A percentile compares a stretch with the other conserved stretches of the same genome.
Evolutionary conservation across 345 rosid species (phyloP).

Genomic region (Aurinia saxatilis): DNA sequence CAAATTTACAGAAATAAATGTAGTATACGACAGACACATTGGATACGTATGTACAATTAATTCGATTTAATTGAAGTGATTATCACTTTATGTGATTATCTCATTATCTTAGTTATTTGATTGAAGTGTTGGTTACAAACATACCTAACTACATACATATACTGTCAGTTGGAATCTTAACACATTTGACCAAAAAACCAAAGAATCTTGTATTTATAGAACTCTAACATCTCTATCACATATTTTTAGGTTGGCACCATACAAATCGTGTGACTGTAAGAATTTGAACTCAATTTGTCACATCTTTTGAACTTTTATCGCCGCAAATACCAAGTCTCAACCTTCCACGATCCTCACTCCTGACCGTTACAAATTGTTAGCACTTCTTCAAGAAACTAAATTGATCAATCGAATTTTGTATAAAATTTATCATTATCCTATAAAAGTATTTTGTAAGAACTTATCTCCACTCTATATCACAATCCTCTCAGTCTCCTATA

Average conservation of each 20-base stretch:
- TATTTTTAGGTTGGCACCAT: neutral
- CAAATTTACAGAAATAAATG: too few species aligned
- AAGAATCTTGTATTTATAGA: neutral
- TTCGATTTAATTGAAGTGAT: too few species aligned
- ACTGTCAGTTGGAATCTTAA: neutral
- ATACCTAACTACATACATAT: too few species aligned
- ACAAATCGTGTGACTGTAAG: neutral
- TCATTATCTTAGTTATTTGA: too few species aligned
- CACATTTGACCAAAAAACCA: neutral
- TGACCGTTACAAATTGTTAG: constrained; percentile 4
- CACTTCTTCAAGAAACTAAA: neutral
- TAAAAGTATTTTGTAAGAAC: neutral
- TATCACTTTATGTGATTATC: too few species aligned
- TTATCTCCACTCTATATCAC: neutral
- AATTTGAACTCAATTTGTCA: too few species aligned
- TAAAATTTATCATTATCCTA: neutral
- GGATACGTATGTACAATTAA: too few species aligned
- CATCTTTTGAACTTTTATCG: too few species aligned
- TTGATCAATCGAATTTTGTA: neutral
- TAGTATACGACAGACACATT: too few species aligned
- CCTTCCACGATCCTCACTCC: neutral
- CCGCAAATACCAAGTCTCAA: neutral
- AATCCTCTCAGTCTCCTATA: neutral
- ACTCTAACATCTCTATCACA: neutral
- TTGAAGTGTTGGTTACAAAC: too few species aligned